Evolutionary conservation across 2,329 filamentous ascomycete species (phyloP), one percentile per base, ranked within the genome.

Genomic region (Kalaharituber pfeilii): DNA sequence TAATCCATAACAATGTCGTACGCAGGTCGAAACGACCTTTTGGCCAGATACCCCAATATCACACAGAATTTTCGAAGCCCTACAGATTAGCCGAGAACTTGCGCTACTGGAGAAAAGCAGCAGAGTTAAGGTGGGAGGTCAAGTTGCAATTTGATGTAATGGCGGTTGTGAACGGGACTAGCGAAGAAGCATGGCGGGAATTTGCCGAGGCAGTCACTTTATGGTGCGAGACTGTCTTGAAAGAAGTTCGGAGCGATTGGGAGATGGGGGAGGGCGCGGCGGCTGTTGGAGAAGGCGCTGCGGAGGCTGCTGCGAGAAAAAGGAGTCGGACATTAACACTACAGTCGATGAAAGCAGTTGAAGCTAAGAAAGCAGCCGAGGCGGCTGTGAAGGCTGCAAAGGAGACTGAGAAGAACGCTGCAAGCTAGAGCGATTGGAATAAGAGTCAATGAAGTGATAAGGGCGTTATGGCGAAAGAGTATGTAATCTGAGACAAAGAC

Each of bases 61-160:
- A 96, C 67, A 81, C 80, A n/a, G 87, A 98, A 67, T 89, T 91
- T 8, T 81, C 80, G 57, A 96, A 96, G 69, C 91, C 91, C 0
- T 98, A 98, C 67, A 82, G 91, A 50, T 82, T 82, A 59, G 86
- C 88, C 2, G 91, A 98, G 63, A 98, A 98, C 67, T 74, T 98
- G 58, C 79, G 87, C 39, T 98, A 84, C 72, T 98, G 91, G 89
- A 78, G 84, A 69, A 98, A 98, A 71, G 91, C 89, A 1, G 87
- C 88, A 6, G 88, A 98, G 70, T 74, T 96, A 56, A 80, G 91
- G 53, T 98, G 89, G 81, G 91, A 96, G 69, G 78, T 88, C 36
- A 77, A 84, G 62, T 73, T 96, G 51, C 78, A 82, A 59, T 75
- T 94, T 53, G 86, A 95, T 65, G 86, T 89, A 22, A 81, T 93